A percentile compares a stretch with the other conserved stretches of the same genome.
Conservation (phyloP, 768 basidiomycete genomes). For the Leccinellum albellum region DNA sequence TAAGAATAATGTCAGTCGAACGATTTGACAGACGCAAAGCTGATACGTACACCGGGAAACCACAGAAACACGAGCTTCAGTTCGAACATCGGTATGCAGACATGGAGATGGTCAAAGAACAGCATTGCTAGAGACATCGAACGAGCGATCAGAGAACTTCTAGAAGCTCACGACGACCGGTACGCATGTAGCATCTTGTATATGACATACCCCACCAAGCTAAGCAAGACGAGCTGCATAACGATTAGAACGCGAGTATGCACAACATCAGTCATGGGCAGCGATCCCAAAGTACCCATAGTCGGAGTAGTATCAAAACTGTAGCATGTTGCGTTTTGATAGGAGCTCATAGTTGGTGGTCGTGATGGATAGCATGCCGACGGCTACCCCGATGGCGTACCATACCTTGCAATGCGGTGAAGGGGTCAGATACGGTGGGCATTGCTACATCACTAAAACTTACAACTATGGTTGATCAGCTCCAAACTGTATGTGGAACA, state of each 20-base stretch:
- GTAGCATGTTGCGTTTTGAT: not conserved
- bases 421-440: not conserved
- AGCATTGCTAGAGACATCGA: conserved; percentile 16
- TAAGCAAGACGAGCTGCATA: conserved; percentile 27
- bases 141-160: not conserved
- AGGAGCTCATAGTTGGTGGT: conserved; percentile 34
- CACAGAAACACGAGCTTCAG: conserved; percentile 25
- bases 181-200: conserved; percentile 28
- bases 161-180: not conserved
- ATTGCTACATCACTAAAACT: not conserved
- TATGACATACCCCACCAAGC: conserved; percentile 24
- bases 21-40: not conserved
- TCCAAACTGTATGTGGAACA: not conserved
- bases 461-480: conserved; percentile 16
- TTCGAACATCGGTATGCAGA: conserved; percentile 20
- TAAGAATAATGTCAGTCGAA: not conserved
- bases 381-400: conserved; percentile 15
- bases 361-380: conserved; percentile 35
- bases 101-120: not conserved
- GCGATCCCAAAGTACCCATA: conserved; percentile 38
- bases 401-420: conserved; percentile 22
- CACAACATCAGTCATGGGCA: conserved; percentile 23
- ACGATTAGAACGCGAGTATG: conserved; percentile 30
- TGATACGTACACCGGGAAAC: conserved; percentile 25
- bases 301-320: conserved; percentile 39